Evolutionary conservation across 2,329 filamentous ascomycete genomes (phyloP).

Genomic region (Scytalidium sp.): DNA sequence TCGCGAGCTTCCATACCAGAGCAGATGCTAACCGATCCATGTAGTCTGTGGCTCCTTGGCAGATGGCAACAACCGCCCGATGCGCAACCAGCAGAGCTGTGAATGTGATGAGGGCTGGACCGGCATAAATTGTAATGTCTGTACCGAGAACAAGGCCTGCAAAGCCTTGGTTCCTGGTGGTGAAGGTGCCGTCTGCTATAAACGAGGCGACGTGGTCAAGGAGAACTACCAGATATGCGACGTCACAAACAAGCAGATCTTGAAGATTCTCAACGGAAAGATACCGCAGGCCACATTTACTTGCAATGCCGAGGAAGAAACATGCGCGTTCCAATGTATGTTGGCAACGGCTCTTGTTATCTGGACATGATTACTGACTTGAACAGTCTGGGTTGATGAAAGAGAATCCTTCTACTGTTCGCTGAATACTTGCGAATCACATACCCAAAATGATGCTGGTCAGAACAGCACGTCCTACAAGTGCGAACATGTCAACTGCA

Average conservation of each 20-base stretch:
- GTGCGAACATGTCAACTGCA: conserved; percentile 81
- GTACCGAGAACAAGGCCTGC: conserved; percentile 78
- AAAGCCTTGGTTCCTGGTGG: conserved; percentile 81
- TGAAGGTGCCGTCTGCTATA: conserved; percentile 86
- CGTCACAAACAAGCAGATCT: conserved; percentile 93
- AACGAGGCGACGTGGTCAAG: conserved; percentile 84
- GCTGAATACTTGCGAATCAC: conserved; percentile 75
- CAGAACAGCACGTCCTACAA: conserved; percentile 82
- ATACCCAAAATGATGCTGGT: conserved; percentile 62
- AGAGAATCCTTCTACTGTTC: conserved; percentile 96
- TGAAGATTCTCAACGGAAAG: conserved; percentile 78
- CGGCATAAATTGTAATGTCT: conserved; percentile 98
- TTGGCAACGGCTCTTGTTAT: conserved; percentile 7
- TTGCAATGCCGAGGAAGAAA: conserved; percentile 69
- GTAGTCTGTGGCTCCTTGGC: conserved; percentile 82
- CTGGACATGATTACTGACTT: conserved; percentile 13
- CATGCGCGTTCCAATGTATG: conserved; percentile 94
- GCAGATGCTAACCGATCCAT: conserved; percentile 11
- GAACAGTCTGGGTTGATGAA: conserved; percentile 86
- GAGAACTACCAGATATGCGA: conserved; percentile 98
- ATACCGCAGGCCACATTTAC: conserved; percentile 94
- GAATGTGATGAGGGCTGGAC: conserved; percentile 91
- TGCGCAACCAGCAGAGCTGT: conserved; percentile 69
- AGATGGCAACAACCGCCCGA: conserved; percentile 74
- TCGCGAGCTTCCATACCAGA: not conserved